Conservation (phyloP, 345 rosid genomes). For the Hibiscus trionum region DNA sequence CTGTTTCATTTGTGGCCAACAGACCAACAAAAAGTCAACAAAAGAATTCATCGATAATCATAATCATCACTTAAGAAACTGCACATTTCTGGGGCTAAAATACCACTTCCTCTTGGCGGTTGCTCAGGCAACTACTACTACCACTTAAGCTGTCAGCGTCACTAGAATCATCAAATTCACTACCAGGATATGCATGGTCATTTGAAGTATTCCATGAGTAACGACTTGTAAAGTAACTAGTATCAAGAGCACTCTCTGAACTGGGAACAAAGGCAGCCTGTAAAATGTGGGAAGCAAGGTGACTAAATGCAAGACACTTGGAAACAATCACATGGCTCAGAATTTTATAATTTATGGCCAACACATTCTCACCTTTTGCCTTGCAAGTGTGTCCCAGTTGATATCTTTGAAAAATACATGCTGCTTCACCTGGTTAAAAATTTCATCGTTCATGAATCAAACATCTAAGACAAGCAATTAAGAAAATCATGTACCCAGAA, state of each 20-base stretch:
- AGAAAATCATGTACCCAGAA: neutral
- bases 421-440: constrained; percentile 68
- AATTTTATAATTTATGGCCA: neutral
- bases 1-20: constrained; percentile 32
- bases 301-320: constrained; percentile 8
- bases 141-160: constrained; percentile 90
- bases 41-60: constrained; percentile 2
- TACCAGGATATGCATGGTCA: constrained; percentile 49
- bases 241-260: constrained; percentile 90
- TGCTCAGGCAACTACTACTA: constrained; percentile 74
- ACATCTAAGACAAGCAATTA: neutral
- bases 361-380: constrained; percentile 68
- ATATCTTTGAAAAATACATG: constrained; percentile 83
- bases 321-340: neutral
- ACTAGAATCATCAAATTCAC: constrained; percentile 80
- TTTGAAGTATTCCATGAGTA: constrained; percentile 80
- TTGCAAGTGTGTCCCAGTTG: constrained; percentile 86
- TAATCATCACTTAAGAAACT: neutral
- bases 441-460: constrained; percentile 9
- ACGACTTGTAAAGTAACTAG: constrained; percentile 98
- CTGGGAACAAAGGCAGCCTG: constrained; percentile 97
- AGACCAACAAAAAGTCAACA: constrained; percentile 9
- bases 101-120: constrained; percentile 94
- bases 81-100: neutral
- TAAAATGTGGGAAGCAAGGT: constrained; percentile 13